Conservation (phyloP, 768 basidiomycete genomes). For the Vishniacozyma victoriae region DNA sequence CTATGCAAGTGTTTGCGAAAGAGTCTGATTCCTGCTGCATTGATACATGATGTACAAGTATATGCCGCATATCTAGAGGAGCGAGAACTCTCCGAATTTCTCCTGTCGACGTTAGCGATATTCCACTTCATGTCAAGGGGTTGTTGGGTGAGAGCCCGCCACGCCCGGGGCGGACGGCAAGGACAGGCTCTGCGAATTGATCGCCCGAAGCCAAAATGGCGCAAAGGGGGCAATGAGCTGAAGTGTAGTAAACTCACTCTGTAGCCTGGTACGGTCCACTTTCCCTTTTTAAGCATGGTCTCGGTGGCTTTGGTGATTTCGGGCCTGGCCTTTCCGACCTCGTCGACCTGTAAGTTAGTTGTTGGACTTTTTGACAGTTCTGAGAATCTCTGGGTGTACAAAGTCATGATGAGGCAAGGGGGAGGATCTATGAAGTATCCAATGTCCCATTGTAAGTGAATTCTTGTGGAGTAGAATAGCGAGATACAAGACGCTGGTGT, state of each 20-base stretch:
- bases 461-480: too few relatives aligned
- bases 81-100: slow-evolving; percentile 90
- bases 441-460: too few relatives aligned
- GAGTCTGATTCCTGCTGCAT: too few relatives aligned
- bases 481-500: too few relatives aligned
- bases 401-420: not conserved
- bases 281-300: slow-evolving; percentile 88
- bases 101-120: slow-evolving; percentile 56
- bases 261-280: slow-evolving; percentile 90
- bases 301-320: slow-evolving; percentile 85
- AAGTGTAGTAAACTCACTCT: slow-evolving; percentile 36
- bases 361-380: not conserved
- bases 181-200: too few relatives aligned
- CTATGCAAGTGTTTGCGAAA: too few relatives aligned
- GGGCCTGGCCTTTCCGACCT: slow-evolving; percentile 87
- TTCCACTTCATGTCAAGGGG: slow-evolving; percentile 64
- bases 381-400: not conserved
- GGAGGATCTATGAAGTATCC: too few relatives aligned
- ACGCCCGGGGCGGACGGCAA: too few relatives aligned
- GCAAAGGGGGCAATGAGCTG: not conserved
- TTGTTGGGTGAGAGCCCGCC: too few relatives aligned
- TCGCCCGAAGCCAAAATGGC: not conserved
- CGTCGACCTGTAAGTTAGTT: slow-evolving; percentile 59
- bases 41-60: too few relatives aligned
- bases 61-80: slow-evolving; percentile 74